Evolutionary conservation across 2,329 filamentous ascomycete genomes (phyloP), one percentile per base, ranked within the genome.

Genomic region (Aspergillus caelatus): DNA sequence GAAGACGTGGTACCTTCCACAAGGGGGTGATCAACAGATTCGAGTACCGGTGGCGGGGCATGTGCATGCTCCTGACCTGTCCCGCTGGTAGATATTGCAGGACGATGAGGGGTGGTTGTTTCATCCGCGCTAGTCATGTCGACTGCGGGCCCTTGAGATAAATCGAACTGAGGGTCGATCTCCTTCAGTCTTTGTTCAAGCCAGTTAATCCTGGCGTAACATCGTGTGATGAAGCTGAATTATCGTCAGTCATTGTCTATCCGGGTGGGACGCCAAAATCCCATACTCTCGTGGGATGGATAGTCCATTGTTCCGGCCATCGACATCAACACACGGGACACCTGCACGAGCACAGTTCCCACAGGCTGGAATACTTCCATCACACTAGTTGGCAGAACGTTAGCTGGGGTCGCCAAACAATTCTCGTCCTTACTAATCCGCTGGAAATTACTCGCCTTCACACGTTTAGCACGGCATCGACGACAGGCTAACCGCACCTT

Each of bases 381-480:
- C 34, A 8, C 34, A 36, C 34, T 36, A 14, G 14, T 36, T 36
- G 34, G 14, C 16, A 16, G 34, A 7, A 0, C 14, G 34, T 36
- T 36, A 36, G 14, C 14, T 16, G 34, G 34, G 14, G 2, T 8
- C 14, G 14, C 16, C 34, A 16, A 36, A 7, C 14, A 16, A 16
- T 36, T 36, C 14, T 36, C 14, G 14, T 36, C 12, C 34, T 7
- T 36, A 36, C 34, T 36, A 36, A 14, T 36, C 34, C 12, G 4
- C 61, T 77, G 79, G 0, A 77, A 76, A 79, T 76, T 79, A 43
- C 4, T 36, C 62, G 77, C 77, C 72, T 80, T 80, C 45, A 80
- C 74, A 34, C 76, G 74, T 52, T 78, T 74, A 3, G 67, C 65
- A 39, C 78, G 72, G 64, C 78, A 80, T 57, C 78, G 72, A 23